Evolutionary conservation across 768 basidiomycete genomes (phyloP).

Genomic region (Coprinellus micaceus): DNA sequence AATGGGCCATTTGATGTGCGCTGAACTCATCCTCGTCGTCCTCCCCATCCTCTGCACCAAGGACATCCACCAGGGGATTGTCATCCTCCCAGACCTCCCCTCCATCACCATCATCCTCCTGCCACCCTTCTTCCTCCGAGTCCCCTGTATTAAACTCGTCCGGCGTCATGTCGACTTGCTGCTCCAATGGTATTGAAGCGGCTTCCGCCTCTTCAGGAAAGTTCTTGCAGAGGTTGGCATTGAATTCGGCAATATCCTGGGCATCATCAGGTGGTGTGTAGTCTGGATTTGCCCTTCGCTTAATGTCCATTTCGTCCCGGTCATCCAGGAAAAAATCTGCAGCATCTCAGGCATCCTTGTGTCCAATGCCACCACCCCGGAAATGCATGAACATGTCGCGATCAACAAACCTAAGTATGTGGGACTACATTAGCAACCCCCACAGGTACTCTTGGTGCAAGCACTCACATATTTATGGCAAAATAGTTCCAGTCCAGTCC

Average conservation of each 20-base stretch:
- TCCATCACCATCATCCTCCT: neutral
- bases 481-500: conserved; percentile 29
- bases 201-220: no score
- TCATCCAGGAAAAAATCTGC: neutral
- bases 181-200: no score
- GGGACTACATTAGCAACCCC: neutral
- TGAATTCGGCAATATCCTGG: no score
- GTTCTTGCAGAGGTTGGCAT: no score
- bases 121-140: neutral
- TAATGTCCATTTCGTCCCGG: neutral
- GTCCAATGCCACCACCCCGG: conserved; percentile 26
- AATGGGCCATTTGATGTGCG: no score
- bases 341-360: conserved; percentile 8
- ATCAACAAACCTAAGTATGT: conserved; percentile 24
- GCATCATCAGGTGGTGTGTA: no score
- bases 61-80: neutral
- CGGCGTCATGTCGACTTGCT: no score
- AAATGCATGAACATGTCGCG: conserved; percentile 29
- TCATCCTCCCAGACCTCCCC: neutral
- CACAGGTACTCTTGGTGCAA: neutral
- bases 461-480: conserved; percentile 32
- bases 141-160: no score
- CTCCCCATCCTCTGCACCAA: neutral
- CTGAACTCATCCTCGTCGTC: neutral
- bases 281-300: no score